These are phyloP conservation scores for Mortierella sp. DNA, from an alignment of 371 early-diverging fungal genomes.

Conservation along the genomic window DNA sequence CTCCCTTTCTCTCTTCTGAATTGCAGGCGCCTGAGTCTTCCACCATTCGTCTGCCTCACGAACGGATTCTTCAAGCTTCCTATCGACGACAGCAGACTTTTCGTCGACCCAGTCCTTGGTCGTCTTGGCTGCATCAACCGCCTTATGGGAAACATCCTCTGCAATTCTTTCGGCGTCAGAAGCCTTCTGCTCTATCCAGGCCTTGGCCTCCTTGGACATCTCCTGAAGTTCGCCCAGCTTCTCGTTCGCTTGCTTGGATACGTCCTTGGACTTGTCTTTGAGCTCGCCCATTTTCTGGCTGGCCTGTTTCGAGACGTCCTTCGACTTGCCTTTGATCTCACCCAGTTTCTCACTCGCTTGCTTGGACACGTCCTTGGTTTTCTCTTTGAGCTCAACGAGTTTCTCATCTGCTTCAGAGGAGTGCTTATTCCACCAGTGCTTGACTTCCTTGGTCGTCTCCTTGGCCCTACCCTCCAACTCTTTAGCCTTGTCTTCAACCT, in stretches of 20 bases:
- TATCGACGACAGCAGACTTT: constrained; percentile 10
- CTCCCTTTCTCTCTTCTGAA: constrained; percentile 9
- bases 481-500: constrained; percentile 17
- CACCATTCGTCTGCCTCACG: constrained; percentile 43
- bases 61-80: constrained; percentile 25
- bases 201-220: constrained; percentile 9
- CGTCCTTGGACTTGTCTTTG: constrained; percentile 2
- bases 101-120: constrained; percentile 37
- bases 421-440: constrained; percentile 18
- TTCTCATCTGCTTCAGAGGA: constrained; percentile 14
- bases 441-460: constrained; percentile 14
- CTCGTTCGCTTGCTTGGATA: constrained; percentile 7
- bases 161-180: constrained; percentile 34
- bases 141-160: constrained; percentile 27
- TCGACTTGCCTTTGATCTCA: constrained; percentile 21
- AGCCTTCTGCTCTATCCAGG: constrained; percentile 31
- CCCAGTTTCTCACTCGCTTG: constrained; percentile 13
- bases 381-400: constrained; percentile 1
- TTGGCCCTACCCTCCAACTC: constrained; percentile 8
- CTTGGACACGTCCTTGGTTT: constrained; percentile 8
- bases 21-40: constrained; percentile 20
- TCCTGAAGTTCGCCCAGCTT: constrained; percentile 21
- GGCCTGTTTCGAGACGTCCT: constrained; percentile 11
- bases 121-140: constrained; percentile 27
- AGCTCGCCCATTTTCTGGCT: neutral